Percentiles rank a stretch among this genome's conserved stretches.
These are phyloP conservation scores for Oryza rufipogon DNA, from an alignment of 176 grass and related monocot species.

Conservation along the genomic window DNA sequence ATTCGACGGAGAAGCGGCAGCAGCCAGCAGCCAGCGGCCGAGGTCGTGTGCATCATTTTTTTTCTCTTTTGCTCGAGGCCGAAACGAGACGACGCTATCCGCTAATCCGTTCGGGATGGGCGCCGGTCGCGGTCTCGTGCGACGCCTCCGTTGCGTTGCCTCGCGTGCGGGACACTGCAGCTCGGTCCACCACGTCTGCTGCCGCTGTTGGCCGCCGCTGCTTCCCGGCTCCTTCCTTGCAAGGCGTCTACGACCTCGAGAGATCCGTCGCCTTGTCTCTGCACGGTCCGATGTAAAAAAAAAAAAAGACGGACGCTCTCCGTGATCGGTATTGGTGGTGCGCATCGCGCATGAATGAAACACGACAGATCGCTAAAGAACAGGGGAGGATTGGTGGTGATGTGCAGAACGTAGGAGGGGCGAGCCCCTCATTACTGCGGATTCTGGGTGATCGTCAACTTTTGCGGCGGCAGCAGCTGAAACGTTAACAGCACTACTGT, in stretches of 20 bases:
- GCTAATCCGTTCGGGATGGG: neutral
- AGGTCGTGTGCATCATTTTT: neutral
- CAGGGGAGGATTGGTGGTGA: neutral
- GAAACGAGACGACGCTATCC: neutral
- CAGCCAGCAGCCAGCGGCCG: no score
- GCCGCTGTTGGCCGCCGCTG: neutral
- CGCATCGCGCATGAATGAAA: neutral
- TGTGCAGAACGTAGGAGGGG: neutral
- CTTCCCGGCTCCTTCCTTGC: neutral
- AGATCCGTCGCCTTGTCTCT: no score
- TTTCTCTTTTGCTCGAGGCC: neutral
- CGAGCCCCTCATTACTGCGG: neutral
- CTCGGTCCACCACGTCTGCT: no score
- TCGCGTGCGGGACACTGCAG: conserved; percentile 41
- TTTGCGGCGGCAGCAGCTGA: neutral
- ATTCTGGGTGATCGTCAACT: neutral
- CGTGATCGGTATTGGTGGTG: no score
- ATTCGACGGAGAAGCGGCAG: neutral
- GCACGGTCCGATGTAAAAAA: no score
- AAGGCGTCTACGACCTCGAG: no score
- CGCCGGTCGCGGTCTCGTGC: conserved; percentile 13
- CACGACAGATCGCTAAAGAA: neutral
- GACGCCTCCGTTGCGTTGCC: neutral
- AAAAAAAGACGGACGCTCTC: no score
- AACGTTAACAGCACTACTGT: neutral